Evolutionary conservation across 129 eudicot species (phyloP), one percentile per base, ranked within the genome.

Genomic region (Cynara cardunculus): DNA sequence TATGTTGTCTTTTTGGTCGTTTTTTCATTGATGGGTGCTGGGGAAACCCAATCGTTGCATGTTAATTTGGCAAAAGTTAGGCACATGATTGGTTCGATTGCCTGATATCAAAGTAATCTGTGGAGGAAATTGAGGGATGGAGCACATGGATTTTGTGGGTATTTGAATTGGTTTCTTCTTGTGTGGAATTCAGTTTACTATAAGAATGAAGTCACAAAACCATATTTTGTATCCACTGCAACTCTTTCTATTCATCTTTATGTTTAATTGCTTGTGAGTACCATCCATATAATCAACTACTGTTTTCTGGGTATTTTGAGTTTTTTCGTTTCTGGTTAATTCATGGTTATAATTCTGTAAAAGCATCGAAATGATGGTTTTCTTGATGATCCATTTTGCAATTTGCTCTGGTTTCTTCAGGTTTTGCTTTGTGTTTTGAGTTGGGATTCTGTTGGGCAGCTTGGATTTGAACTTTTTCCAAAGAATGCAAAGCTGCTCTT

Each of bases 41-140:
- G 77, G 62, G 26, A 69, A 25, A 69, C 46, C 37, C 71, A 80
- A 31, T 26, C 53, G 13, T 83, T 77, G 77, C 82, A 83, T 83
- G 86, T 83, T 44, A 18, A 41, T 70, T 77, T 77, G 78, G 78
- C 35, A 76, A 83, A 56, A 77, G 26, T 78, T 83, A 61, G 74
- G 86, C 86, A 83, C 69, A 27, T 77, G 86, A 83, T 61, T 27
- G 73, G 82, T 82, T 76, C 82, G 25, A 61, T 82, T 76, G 73
- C 82, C 78, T 71, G 84, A 65, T n/a, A 12, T 73, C 25, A 64
- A 64, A 81, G 56, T 44, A 70, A 76, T 26, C 27, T 76, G 5
- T 70, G 82, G 76, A 82, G 77, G 86, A 82, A 70, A 82, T 56
- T 59, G 61, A 25, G 53, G 81, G 28, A 35, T n/a, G 27, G 28